phyloP scores from a whole-genome alignment of 2,329 filamentous ascomycete genomes.

The Aulographum hederae region DNA sequence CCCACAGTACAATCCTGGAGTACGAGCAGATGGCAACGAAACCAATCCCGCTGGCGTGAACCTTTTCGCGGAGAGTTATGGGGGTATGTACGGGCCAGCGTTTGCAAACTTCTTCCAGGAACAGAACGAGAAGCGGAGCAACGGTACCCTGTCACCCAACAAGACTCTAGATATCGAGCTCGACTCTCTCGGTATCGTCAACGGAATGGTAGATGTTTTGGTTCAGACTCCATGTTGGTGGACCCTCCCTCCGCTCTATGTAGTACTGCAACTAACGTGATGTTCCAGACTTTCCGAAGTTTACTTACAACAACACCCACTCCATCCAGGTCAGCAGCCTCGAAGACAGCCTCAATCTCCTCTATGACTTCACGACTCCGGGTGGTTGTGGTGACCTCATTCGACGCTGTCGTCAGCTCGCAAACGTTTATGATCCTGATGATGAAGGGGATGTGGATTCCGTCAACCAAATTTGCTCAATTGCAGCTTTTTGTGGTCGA shows the following conservation, averaged over 20 bases:
- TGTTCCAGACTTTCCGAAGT: constrained; percentile 36
- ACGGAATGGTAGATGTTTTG: constrained; percentile 49
- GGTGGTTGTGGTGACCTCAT: constrained; percentile 33
- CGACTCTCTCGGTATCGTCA: constrained; percentile 48
- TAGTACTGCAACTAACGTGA: too few relatives aligned
- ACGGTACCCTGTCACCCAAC: constrained; percentile 29
- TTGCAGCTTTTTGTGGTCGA: too few relatives aligned
- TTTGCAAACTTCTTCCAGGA: constrained; percentile 40
- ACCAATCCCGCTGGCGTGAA: constrained; percentile 36
- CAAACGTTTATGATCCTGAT: constrained; percentile 14
- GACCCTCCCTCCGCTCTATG: neutral
- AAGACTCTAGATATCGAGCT: constrained; percentile 41
- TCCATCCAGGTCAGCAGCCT: constrained; percentile 38
- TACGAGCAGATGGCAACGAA: constrained; percentile 15
- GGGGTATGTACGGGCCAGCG: constrained; percentile 49
- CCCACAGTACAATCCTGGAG: constrained; percentile 36
- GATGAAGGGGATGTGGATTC: constrained; percentile 13
- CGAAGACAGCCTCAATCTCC: constrained; percentile 27
- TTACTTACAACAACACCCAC: constrained; percentile 48
- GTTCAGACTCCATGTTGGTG: constrained; percentile 33
- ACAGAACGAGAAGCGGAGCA: constrained; percentile 40
- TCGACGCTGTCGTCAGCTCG: constrained; percentile 14
- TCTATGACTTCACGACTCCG: constrained; percentile 25
- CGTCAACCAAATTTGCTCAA: constrained; percentile 14
- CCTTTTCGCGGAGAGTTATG: constrained; percentile 52